phyloP scores from a whole-genome alignment of 2,329 filamentous ascomycete species.

The Nemania sp. region DNA sequence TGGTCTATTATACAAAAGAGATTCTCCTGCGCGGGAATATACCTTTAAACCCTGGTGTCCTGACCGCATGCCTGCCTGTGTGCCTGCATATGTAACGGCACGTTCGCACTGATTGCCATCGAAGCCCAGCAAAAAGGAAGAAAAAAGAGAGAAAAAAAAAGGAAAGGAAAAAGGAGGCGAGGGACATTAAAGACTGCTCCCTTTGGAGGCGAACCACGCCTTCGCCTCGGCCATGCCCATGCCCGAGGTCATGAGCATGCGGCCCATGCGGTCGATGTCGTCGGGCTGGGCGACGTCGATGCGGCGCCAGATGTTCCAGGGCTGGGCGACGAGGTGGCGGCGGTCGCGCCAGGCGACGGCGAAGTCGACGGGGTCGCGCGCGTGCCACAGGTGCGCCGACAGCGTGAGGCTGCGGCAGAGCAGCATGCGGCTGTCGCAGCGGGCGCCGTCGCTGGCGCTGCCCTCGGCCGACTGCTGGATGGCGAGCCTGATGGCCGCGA shows the following conservation, averaged over 20 bases:
- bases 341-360: slow-evolving; percentile 28
- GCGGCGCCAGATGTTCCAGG: slow-evolving; percentile 13
- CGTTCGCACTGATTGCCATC: too few relatives aligned
- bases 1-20: too few relatives aligned
- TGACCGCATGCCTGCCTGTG: too few relatives aligned
- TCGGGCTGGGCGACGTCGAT: slow-evolving; percentile 11
- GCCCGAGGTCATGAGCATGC: slow-evolving; percentile 23
- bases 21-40: too few relatives aligned
- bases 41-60: too few relatives aligned
- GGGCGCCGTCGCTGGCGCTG: not conserved
- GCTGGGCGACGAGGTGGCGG: slow-evolving; percentile 19
- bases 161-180: too few relatives aligned
- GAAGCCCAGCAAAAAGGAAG: too few relatives aligned
- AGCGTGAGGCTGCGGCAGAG: slow-evolving; percentile 26
- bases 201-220: slow-evolving; percentile 26
- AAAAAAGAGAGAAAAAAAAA: too few relatives aligned
- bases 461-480: not conserved
- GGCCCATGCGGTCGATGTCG: slow-evolving; percentile 26
- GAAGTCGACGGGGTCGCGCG: slow-evolving; percentile 24
- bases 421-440: slow-evolving; percentile 11
- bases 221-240: slow-evolving; percentile 26
- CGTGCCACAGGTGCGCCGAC: slow-evolving; percentile 30
- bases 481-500: slow-evolving; percentile 9
- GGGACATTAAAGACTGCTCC: slow-evolving; percentile 13
- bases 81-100: too few relatives aligned